Base-by-base conservation (phyloP, 305 asterid species). In the Ajuga reptans region DNA sequence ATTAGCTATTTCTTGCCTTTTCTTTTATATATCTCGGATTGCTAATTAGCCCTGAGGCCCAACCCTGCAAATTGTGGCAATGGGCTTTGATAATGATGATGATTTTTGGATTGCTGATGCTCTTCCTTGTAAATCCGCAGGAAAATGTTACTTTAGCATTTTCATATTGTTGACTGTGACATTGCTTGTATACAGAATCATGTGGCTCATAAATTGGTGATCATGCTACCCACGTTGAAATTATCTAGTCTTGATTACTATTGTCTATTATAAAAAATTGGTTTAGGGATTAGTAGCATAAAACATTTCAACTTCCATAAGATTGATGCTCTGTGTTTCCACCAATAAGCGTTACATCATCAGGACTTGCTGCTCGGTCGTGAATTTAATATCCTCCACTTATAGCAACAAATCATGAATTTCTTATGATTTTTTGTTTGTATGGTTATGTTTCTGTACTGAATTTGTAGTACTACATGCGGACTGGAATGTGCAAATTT, bases 401-500 rank as follows among this genome's bases (percentile, higher is more conserved):
- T 34, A 41, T 43, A 37, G 11, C 6, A n/a, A 18, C 60, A 51
- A 10, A 1, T 12, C 46, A 18, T 49, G 21, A 9, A 3, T 16
- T 64, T 6, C 9, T 11, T 34, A 41, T 45, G 49, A n/a, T 10
- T 42, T 12, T 34, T 16, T 64, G 37, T 33, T 50, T 46, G 24
- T 24, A 45, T 54, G 67, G 6, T 31, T 54, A 7, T 46, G 47
- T 52, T 67, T 83, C 69, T 74, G 58, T 60, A 64, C 68, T 66
- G 61, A 72, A 66, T 72, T 77, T 82, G 77, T 76, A 88, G 95
- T 86, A 88, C 79, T 88, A 76, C 80, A 90, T 81, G 94, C 79
- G 84, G 71, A 90, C 92, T 43, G 95, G 96, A 64, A 85, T 79
- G 86, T 93, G 98, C 80, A 90, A 87, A 79, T 90, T 84, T 72